Evolutionary conservation across 1,139 yeast genomes (phyloP).

Genomic region (Yamadazyma conglobata): DNA sequence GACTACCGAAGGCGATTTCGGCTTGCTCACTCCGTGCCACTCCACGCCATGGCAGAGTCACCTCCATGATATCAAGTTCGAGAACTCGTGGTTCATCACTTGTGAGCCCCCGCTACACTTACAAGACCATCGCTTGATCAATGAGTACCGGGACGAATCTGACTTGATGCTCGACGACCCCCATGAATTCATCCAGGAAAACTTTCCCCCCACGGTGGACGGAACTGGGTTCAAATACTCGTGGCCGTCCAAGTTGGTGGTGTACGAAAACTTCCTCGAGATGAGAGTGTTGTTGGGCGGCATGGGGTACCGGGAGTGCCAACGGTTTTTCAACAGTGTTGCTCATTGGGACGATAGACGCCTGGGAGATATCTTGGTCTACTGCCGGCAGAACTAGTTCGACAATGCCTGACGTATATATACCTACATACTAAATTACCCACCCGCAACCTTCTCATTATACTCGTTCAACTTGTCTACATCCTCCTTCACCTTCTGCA

Average conservation of each 20-base stretch:
- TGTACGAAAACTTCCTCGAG: conserved; percentile 62
- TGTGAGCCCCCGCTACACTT: conserved; percentile 85
- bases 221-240: conserved; percentile 26
- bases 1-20: conserved; percentile 44
- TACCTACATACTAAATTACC: neutral
- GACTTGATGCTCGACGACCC: conserved; percentile 79
- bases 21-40: conserved; percentile 92
- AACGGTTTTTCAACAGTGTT: conserved; percentile 69
- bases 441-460: conserved; percentile 27
- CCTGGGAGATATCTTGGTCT: conserved; percentile 71
- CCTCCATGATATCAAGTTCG: conserved; percentile 55
- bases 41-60: conserved; percentile 95
- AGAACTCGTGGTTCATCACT: conserved; percentile 66
- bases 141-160: conserved; percentile 74
- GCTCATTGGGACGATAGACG: conserved; percentile 88
- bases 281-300: conserved; percentile 38
- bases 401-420: neutral
- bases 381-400: conserved; percentile 16
- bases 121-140: conserved; percentile 24
- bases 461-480: conserved; percentile 60
- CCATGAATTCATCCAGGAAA: conserved; percentile 35
- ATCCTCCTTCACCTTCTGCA: conserved; percentile 52
- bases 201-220: conserved; percentile 14
- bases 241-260: conserved; percentile 72
- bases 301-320: conserved; percentile 44